Conservation (phyloP, 768 basidiomycete species). For the Trametopsis cervina region DNA sequence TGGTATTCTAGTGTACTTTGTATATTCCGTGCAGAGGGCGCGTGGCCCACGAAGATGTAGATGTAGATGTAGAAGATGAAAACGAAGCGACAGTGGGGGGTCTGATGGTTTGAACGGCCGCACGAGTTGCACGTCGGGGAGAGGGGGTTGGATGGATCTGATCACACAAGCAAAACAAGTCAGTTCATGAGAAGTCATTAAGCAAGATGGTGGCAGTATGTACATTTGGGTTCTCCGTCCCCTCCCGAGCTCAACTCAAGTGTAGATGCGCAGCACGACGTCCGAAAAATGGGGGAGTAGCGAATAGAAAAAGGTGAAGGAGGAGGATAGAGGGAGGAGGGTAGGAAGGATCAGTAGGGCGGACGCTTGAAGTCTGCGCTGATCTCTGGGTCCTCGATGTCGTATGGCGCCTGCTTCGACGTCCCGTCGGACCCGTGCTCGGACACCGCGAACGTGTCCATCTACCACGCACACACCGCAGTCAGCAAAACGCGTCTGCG, state of each 20-base stretch:
- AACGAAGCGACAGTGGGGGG: too few species aligned
- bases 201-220: background rate
- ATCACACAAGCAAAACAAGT: background rate
- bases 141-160: background rate
- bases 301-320: too few species aligned
- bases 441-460: conserved; percentile 48
- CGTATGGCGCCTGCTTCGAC: background rate
- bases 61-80: too few species aligned
- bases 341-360: conserved; percentile 4
- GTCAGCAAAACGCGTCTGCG: background rate
- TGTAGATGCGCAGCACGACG: too few species aligned
- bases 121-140: background rate
- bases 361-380: conserved; percentile 12
- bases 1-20: too few species aligned
- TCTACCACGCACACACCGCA: conserved; percentile 30
- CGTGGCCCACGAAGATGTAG: too few species aligned
- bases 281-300: too few species aligned
- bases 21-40: too few species aligned
- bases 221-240: background rate
- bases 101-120: too few species aligned
- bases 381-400: conserved; percentile 9
- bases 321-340: too few species aligned
- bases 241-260: background rate
- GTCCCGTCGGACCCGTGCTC: background rate
- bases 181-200: background rate